Evolutionary conservation across 352 stramenopile species (phyloP).

Genomic region (Phytophthora palmivora): DNA sequence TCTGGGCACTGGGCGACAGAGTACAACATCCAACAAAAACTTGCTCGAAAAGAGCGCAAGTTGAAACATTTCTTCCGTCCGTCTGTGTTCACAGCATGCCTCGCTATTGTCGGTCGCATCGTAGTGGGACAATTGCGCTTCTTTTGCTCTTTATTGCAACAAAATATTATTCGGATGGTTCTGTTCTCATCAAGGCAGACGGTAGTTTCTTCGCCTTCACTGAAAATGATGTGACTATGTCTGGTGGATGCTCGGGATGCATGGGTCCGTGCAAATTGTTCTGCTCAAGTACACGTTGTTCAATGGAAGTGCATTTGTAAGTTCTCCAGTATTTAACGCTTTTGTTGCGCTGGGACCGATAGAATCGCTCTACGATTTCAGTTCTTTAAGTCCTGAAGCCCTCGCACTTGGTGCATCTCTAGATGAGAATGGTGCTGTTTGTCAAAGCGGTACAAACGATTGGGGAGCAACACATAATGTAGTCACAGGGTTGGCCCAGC

Average conservation of each 20-base stretch:
- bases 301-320: slow-evolving; percentile 15
- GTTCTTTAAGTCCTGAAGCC: slow-evolving; percentile 7
- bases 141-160: slow-evolving; percentile 12
- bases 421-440: slow-evolving; percentile 19
- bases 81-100: slow-evolving; percentile 7
- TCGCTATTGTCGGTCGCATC: slow-evolving; percentile 17
- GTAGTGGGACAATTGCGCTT: slow-evolving; percentile 7
- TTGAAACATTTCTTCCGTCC: slow-evolving; percentile 5
- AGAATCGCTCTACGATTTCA: slow-evolving; percentile 21
- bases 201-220: slow-evolving; percentile 22
- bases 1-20: slow-evolving; percentile 6
- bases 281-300: slow-evolving; percentile 30
- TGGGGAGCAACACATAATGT: slow-evolving; percentile 19
- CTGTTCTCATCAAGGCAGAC: slow-evolving; percentile 17
- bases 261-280: slow-evolving; percentile 23
- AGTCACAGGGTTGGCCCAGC: slow-evolving; percentile 11
- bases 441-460: slow-evolving; percentile 27
- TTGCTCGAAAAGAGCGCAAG: neutral
- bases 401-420: slow-evolving; percentile 12
- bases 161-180: neutral
- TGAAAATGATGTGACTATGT: slow-evolving; percentile 17
- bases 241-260: slow-evolving; percentile 15
- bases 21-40: slow-evolving; percentile 10
- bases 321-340: slow-evolving; percentile 19
- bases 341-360: slow-evolving; percentile 4